A percentile compares a stretch with the other conserved stretches of the same genome.
Conservation (phyloP, 495 filamentous ascomycete genomes). For the Collariella sp. region DNA sequence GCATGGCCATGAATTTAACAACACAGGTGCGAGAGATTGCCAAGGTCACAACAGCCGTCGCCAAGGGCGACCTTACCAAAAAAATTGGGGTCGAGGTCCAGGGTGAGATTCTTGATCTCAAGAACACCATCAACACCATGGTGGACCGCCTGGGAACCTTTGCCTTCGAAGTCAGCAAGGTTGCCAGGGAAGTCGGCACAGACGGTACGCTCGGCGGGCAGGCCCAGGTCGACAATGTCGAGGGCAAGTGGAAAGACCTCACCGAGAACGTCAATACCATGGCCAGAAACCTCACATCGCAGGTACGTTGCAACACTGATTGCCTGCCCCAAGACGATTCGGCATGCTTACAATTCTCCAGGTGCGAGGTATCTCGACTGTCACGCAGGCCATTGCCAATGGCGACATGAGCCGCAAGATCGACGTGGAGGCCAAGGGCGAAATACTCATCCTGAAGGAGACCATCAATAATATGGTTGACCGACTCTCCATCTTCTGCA, state of each 20-base stretch:
- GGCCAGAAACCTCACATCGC: slow-evolving; percentile 90
- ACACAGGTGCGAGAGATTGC: slow-evolving; percentile 98
- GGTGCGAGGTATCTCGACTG: slow-evolving; percentile 91
- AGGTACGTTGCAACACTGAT: slow-evolving; percentile 33
- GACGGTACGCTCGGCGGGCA: slow-evolving; percentile 94
- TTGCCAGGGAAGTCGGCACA: slow-evolving; percentile 95
- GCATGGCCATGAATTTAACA: slow-evolving; percentile 97
- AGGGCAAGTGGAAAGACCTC: slow-evolving; percentile 98
- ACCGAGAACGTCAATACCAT: slow-evolving; percentile 94
- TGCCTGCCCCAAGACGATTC: neutral
- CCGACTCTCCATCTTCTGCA: slow-evolving; percentile 91
- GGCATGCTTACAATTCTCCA: slow-evolving; percentile 16
- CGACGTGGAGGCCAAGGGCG: slow-evolving; percentile 88
- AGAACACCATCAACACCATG: slow-evolving; percentile 99
- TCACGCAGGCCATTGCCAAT: slow-evolving; percentile 93
- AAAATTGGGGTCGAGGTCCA: slow-evolving; percentile 95
- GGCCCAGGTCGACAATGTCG: slow-evolving; percentile 92
- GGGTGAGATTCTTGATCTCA: slow-evolving; percentile 90
- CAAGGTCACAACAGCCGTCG: slow-evolving; percentile 94
- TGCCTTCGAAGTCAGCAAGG: slow-evolving; percentile 96
- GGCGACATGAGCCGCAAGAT: slow-evolving; percentile 94
- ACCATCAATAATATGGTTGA: slow-evolving; percentile 99
- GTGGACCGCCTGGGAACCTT: slow-evolving; percentile 95
- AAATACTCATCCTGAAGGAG: slow-evolving; percentile 87
- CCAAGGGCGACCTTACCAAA: slow-evolving; percentile 85